phyloP scores from a whole-genome alignment of 768 basidiomycete species.

The Crepidotus variabilis region DNA sequence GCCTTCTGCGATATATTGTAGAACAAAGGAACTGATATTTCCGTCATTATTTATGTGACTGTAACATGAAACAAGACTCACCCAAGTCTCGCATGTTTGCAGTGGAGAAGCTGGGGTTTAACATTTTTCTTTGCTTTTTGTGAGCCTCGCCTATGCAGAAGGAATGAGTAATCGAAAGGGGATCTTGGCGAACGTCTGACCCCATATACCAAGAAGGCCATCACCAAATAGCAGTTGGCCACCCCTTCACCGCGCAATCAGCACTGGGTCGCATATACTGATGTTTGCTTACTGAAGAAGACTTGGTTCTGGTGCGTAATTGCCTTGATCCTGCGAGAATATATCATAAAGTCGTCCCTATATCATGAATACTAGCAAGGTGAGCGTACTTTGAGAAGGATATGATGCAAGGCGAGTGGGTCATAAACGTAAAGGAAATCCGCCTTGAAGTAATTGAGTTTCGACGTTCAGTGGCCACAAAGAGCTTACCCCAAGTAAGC shows the following conservation, averaged over 20 bases:
- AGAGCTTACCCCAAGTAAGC: background rate
- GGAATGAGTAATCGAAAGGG: background rate
- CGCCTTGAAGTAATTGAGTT: constrained; percentile 13
- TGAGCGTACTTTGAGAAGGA: constrained; percentile 32
- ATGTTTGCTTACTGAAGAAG: too few species aligned
- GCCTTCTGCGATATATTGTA: constrained; percentile 27
- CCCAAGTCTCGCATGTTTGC: constrained; percentile 35
- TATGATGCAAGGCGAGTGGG: constrained; percentile 40
- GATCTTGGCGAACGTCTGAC: background rate
- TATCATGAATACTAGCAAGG: background rate
- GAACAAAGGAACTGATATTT: constrained; percentile 30
- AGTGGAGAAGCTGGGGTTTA: constrained; percentile 41
- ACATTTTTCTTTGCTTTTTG: constrained; percentile 37
- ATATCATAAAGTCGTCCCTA: background rate
- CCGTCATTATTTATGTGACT: background rate
- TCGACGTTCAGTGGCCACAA: too few species aligned
- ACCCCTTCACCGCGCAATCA: too few species aligned
- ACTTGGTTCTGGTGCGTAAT: too few species aligned
- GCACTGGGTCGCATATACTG: too few species aligned
- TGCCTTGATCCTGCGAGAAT: constrained; percentile 11
- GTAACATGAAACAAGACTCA: constrained; percentile 1
- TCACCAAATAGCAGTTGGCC: too few species aligned
- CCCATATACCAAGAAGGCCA: background rate
- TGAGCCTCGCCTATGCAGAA: constrained; percentile 34
- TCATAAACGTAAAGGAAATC: constrained; percentile 38